Conservation (phyloP, 768 basidiomycete species). For the Cubamyces sp. region DNA sequence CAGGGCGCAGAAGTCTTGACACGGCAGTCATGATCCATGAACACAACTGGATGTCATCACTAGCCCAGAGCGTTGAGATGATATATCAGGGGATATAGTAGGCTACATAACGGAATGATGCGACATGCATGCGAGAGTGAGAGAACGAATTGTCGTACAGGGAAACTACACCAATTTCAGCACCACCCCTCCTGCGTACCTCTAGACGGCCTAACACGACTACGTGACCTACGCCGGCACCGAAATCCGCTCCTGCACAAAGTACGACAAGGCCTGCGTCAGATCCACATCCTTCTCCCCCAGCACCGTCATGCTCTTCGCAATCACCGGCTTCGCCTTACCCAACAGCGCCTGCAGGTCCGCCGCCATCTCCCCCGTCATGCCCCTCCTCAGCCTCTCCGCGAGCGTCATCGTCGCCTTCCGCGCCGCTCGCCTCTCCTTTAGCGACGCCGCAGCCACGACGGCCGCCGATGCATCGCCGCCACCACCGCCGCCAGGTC, state of each 20-base stretch:
- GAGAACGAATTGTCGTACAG: not conserved
- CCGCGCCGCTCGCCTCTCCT: slow-evolving; percentile 49
- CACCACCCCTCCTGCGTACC: not conserved
- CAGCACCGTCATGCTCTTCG: slow-evolving; percentile 56
- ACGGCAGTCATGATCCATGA: not conserved
- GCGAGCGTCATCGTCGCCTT: slow-evolving; percentile 56
- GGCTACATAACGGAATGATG: slow-evolving; percentile 6
- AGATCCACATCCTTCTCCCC: slow-evolving; percentile 54
- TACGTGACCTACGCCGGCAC: slow-evolving; percentile 17
- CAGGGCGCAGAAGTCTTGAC: slow-evolving; percentile 81
- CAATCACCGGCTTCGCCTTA: slow-evolving; percentile 66
- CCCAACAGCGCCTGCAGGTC: slow-evolving; percentile 70
- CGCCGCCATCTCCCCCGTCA: slow-evolving; percentile 79
- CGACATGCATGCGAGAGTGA: slow-evolving; percentile 3
- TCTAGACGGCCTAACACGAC: not conserved
- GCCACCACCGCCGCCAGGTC: not conserved
- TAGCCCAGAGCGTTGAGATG: not conserved
- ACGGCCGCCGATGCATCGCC: not conserved
- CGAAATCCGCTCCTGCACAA: slow-evolving; percentile 64
- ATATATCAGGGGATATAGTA: not conserved
- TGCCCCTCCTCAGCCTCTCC: slow-evolving; percentile 69
- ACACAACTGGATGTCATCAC: not conserved
- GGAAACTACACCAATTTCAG: not conserved
- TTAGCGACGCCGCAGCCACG: slow-evolving; percentile 24
- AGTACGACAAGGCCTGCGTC: slow-evolving; percentile 60